Conservation (phyloP, 306 rosid genomes). For the Psophocarpus tetragonolobus region DNA sequence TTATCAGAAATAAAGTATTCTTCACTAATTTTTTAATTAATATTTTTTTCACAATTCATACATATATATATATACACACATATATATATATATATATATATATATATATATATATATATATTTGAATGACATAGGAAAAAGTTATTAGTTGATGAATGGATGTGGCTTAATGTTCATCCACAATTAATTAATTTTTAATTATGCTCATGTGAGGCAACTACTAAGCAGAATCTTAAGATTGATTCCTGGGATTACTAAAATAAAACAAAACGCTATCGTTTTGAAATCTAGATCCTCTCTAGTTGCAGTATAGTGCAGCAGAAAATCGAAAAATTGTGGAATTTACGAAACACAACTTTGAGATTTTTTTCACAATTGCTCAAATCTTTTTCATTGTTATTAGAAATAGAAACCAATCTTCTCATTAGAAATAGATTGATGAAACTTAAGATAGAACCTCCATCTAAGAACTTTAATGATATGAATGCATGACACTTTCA, state of each 20-base stretch:
- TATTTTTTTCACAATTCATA: not conserved
- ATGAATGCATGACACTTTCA: conserved; percentile 36
- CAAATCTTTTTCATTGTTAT: not conserved
- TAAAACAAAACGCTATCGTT: not conserved
- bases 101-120: not conserved
- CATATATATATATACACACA: not conserved
- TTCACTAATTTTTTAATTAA: not conserved
- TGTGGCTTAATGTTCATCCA: not conserved
- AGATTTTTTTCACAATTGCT: not conserved
- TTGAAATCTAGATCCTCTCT: not conserved
- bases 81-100: not conserved
- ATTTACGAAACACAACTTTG: not conserved
- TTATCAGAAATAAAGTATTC: not conserved
- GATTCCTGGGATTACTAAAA: not conserved
- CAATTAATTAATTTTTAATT: not conserved
- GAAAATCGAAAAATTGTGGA: not conserved
- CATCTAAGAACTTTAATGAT: conserved; percentile 26
- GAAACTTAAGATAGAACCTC: conserved; percentile 28
- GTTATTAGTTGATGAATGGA: not conserved
- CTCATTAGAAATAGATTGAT: conserved; percentile 20
- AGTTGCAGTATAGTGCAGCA: not conserved
- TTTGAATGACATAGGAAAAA: not conserved
- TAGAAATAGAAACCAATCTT: not conserved
- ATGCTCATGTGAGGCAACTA: not conserved
- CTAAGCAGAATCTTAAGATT: not conserved